Base-by-base conservation (phyloP, 768 basidiomycete genomes). In the Steccherinum ochraceum region DNA sequence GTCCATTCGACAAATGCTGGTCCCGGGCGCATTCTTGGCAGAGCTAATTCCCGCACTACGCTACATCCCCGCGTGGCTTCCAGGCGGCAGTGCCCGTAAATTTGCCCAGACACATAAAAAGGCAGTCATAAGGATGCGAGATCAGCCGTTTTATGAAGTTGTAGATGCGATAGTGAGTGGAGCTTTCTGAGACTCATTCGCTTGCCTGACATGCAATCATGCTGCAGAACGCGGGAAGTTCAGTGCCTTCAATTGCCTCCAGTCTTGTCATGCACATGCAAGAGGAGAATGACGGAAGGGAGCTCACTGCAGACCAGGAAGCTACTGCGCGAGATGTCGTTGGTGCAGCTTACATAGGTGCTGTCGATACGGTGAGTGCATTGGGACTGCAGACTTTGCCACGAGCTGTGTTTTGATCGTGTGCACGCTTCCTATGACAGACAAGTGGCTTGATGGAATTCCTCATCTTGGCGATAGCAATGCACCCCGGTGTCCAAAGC, bases 401-500 rank as follows among this genome's bases (percentile, higher is more conserved):
- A n/a, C 11, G 11, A 11, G 11, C 35, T n/a, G 35, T 39, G 35
- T 11, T n/a, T 39, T 39, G 35, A 11, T 39, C 11, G 11, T 11
- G 35, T 11, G 35, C n/a, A n/a, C 35, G n/a, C 11, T 39, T 11
- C 35, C n/a, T 11, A 39, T n/a, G 11, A n/a, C 35, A 39, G 35
- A 39, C 35, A 11, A 39, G n/a, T 39, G 11, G 11, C 11, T 11
- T n/a, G 11, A 11, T 39, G 35, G 11, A 39, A 39, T 39, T 11
- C 12, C 67, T 69, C 42, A 13, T 64, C 24, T 58, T 69, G 3
- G 64, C 58, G 13, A 67, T 69, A 64, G 26, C 65, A 3, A 59
- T 65, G 24, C 43, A 64, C 47, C 67, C 67, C 4, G 58, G 62
- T 21, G 55, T 59, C 5, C 65, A 68, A 43, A 49, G 26, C 4